A percentile compares a stretch with the other conserved stretches of the same genome.
phyloP scores from a whole-genome alignment of 192 early-diverging fungal species.

The Umbelopsis isabellina region DNA sequence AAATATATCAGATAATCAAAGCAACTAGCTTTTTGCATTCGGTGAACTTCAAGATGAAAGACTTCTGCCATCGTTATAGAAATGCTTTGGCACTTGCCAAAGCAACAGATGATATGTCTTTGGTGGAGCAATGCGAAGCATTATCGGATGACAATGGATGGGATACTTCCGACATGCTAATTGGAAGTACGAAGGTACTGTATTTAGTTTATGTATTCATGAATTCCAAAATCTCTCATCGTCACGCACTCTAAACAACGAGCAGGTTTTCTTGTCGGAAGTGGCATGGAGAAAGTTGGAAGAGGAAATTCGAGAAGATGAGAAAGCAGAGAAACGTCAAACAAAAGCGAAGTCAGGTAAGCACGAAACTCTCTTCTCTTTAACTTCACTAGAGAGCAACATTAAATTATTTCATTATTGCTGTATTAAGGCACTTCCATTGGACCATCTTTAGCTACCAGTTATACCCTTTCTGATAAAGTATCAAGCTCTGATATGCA shows the following conservation, averaged over 20 bases:
- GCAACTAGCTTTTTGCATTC: constrained; percentile 75
- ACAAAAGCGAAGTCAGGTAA: constrained; percentile 37
- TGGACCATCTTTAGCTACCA: too few species aligned
- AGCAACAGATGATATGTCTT: constrained; percentile 25
- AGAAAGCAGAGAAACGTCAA: constrained; percentile 61
- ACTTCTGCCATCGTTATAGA: constrained; percentile 77
- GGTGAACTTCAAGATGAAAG: constrained; percentile 67
- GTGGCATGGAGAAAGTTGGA: constrained; percentile 82
- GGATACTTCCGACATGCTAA: constrained; percentile 18
- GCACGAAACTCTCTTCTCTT: background rate
- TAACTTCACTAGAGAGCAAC: too few species aligned
- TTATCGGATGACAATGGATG: constrained; percentile 32
- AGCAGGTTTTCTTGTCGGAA: constrained; percentile 74
- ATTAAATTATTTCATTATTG: too few species aligned
- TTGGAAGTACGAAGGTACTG: background rate
- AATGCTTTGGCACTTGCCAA: constrained; percentile 49
- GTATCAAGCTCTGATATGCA: too few species aligned
- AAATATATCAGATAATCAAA: constrained; percentile 64
- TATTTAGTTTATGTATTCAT: background rate
- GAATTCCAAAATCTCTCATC: too few species aligned
- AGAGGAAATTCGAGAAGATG: constrained; percentile 68
- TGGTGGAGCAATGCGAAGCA: constrained; percentile 40
- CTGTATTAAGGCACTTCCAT: too few species aligned
- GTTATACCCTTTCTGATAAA: too few species aligned
- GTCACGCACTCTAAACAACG: background rate